phyloP scores from a whole-genome alignment of 2,329 filamentous ascomycete species.

The Eurotiales sp. region DNA sequence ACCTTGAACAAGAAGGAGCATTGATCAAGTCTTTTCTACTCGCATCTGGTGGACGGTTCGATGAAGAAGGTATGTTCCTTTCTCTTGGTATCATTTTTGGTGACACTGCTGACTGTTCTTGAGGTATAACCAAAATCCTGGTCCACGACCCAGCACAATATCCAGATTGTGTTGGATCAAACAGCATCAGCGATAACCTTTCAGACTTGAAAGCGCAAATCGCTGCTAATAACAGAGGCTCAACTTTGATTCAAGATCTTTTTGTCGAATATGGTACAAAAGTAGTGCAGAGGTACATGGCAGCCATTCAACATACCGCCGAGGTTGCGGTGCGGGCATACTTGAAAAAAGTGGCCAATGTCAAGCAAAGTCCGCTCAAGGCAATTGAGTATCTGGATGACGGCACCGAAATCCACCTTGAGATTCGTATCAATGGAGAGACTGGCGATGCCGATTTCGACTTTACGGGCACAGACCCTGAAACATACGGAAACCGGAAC shows the following conservation, averaged over 20 bases:
- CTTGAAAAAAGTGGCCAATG: slow-evolving; percentile 22
- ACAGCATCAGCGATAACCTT: slow-evolving; percentile 36
- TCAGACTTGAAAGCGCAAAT: slow-evolving; percentile 40
- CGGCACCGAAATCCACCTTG: slow-evolving; percentile 33
- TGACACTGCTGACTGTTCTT: neutral
- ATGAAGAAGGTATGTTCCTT: slow-evolving; percentile 1
- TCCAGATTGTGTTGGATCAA: slow-evolving; percentile 13
- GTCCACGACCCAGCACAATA: slow-evolving; percentile 11
- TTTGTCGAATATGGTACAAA: slow-evolving; percentile 28
- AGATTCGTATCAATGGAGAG: slow-evolving; percentile 29
- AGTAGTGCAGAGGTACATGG: slow-evolving; percentile 36
- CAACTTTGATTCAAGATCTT: slow-evolving; percentile 28
- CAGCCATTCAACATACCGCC: slow-evolving; percentile 32
- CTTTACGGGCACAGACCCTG: slow-evolving; percentile 38
- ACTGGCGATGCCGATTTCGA: slow-evolving; percentile 35
- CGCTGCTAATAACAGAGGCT: slow-evolving; percentile 34
- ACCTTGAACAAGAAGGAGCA: slow-evolving; percentile 55
- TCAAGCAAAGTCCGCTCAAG: slow-evolving; percentile 19
- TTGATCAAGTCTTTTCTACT: slow-evolving; percentile 60
- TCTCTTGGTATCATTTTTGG: neutral
- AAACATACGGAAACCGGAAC: slow-evolving; percentile 34
- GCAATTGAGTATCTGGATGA: slow-evolving; percentile 42
- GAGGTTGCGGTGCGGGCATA: slow-evolving; percentile 31
- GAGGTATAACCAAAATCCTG: slow-evolving; percentile 6
- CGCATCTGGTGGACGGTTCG: slow-evolving; percentile 59